A percentile compares a stretch with the other conserved stretches of the same genome.
Conservation (phyloP, 2,329 filamentous ascomycete genomes). For the Kalaharituber pfeilii region DNA sequence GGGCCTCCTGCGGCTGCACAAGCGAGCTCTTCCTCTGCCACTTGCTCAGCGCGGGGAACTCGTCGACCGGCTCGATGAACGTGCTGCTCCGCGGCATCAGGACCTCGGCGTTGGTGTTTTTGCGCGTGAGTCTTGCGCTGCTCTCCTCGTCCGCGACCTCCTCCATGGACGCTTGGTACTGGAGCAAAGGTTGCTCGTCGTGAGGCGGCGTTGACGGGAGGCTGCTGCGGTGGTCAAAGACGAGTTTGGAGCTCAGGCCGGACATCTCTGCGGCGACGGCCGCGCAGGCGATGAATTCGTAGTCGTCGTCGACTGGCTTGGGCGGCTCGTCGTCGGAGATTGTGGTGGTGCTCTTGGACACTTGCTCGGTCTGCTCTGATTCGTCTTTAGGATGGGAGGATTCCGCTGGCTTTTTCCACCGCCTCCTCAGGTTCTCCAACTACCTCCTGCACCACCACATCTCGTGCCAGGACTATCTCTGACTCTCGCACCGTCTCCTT, state of each 20-base stretch:
- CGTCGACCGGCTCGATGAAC: not conserved
- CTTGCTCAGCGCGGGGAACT: not conserved
- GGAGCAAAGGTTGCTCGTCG: not conserved
- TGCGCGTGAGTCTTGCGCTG: not conserved
- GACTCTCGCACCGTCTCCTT: too few relatives aligned
- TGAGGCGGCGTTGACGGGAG: not conserved
- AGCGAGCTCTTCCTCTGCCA: not conserved
- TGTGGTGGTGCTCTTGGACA: too few relatives aligned
- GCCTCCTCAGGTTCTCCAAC: not conserved
- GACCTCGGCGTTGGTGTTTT: too few relatives aligned
- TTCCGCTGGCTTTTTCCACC: too few relatives aligned
- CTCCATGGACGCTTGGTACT: not conserved
- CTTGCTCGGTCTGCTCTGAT: too few relatives aligned
- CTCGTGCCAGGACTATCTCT: too few relatives aligned
- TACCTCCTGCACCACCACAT: not conserved
- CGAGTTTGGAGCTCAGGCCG: not conserved
- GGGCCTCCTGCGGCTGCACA: not conserved
- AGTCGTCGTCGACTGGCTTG: not conserved
- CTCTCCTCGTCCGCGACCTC: not conserved
- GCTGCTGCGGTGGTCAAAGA: not conserved
- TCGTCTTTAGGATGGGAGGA: not conserved
- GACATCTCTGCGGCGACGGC: not conserved
- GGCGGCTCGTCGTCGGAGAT: too few relatives aligned
- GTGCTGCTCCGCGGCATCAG: not conserved
- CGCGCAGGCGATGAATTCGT: not conserved